These are phyloP conservation scores for Cephalotrichum gorgonifer DNA, from an alignment of 2,329 filamentous ascomycete species.

Conservation along the genomic window DNA sequence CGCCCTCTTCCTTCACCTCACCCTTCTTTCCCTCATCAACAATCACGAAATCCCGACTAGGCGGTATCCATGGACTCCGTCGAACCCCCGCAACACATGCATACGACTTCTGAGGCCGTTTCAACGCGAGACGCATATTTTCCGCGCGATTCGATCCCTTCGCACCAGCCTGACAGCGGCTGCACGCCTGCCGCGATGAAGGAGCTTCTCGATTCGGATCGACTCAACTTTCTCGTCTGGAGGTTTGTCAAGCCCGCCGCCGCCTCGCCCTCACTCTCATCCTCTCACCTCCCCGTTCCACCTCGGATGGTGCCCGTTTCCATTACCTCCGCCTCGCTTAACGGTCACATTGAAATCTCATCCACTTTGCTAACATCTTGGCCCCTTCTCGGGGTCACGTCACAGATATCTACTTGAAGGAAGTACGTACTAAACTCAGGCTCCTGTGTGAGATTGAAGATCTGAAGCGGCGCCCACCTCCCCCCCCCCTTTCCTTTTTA, in stretches of 20 bases:
- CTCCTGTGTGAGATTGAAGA: conserved; percentile 7
- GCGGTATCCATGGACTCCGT: not conserved
- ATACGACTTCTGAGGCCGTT: not conserved
- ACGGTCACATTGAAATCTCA: not conserved
- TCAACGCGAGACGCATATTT: not conserved
- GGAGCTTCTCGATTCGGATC: conserved; percentile 54
- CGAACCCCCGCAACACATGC: not conserved
- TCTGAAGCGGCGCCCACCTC: not conserved
- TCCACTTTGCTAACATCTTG: conserved; percentile 7
- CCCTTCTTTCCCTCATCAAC: conserved; percentile 2
- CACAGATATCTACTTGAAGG: conserved; percentile 50
- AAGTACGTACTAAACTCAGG: conserved; percentile 36
- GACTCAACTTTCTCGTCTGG: conserved; percentile 62
- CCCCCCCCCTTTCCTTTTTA: not conserved
- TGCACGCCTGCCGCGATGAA: conserved; percentile 34
- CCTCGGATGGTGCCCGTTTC: conserved; percentile 10
- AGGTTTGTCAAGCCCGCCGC: conserved; percentile 40
- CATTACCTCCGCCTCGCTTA: conserved; percentile 2
- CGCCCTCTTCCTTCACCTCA: conserved; percentile 5
- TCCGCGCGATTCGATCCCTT: conserved; percentile 6
- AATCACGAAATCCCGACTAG: conserved; percentile 1
- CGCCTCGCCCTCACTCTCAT: too few relatives aligned
- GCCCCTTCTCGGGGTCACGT: conserved; percentile 5
- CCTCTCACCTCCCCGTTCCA: conserved; percentile 13
- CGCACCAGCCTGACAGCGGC: conserved; percentile 1